Percentiles rank a stretch among this genome's conserved stretches.
Evolutionary conservation across 257 asterid genomes (phyloP).

Genomic region (Lithospermum erythrorhizon): DNA sequence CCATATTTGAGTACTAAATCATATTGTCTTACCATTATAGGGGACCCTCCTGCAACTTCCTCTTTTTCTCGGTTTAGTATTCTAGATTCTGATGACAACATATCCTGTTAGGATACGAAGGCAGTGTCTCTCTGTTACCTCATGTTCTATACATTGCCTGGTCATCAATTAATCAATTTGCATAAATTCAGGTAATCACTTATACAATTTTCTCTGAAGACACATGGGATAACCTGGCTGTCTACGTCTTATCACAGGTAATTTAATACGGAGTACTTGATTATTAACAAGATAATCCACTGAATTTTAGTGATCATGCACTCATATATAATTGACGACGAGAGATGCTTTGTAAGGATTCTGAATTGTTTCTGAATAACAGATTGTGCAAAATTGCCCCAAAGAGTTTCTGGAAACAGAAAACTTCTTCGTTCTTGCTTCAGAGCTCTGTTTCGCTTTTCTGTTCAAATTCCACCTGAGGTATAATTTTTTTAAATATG

Average conservation of each 20-base stretch:
- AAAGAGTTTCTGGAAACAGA: slow-evolving; percentile 55
- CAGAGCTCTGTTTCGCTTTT: slow-evolving; percentile 69
- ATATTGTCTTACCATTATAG: neutral
- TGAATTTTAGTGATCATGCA: neutral
- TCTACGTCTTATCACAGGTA: slow-evolving; percentile 66
- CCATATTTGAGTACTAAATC: neutral
- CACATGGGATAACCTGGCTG: slow-evolving; percentile 58
- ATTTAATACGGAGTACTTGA: slow-evolving; percentile 14
- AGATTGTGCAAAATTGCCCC: slow-evolving; percentile 87
- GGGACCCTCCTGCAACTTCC: too few relatives aligned
- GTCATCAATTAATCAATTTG: neutral
- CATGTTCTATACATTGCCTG: neutral
- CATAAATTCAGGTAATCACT: slow-evolving; percentile 57
- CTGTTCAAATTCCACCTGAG: slow-evolving; percentile 52
- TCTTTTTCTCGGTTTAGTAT: too few relatives aligned
- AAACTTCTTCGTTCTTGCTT: slow-evolving; percentile 43
- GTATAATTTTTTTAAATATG: slow-evolving; percentile 22
- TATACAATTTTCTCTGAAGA: slow-evolving; percentile 41
- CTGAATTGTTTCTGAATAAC: slow-evolving; percentile 25
- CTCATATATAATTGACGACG: neutral
- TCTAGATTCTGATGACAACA: neutral
- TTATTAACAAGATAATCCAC: neutral
- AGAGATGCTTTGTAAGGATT: slow-evolving; percentile 4
- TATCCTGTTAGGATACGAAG: neutral
- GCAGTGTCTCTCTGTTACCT: neutral